A percentile compares a stretch with the other conserved stretches of the same genome.
These are phyloP conservation scores for Bidens hawaiensis DNA, from an alignment of 140 eudicot species.

Conservation along the genomic window DNA sequence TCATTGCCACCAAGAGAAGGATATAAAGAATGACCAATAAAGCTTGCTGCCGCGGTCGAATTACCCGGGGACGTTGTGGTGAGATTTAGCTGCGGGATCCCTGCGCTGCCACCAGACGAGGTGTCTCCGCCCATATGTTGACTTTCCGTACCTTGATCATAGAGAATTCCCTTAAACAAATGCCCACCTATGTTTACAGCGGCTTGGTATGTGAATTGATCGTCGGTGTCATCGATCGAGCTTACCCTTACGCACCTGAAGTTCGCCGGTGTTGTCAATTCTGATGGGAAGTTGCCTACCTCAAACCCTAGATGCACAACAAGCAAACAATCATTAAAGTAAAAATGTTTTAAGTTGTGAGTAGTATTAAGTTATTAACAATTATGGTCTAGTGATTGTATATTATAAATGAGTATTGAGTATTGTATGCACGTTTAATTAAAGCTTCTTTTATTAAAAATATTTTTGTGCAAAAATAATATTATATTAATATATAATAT, in stretches of 20 bases:
- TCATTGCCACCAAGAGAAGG: conserved; percentile 39
- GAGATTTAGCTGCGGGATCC: conserved; percentile 44
- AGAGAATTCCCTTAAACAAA: conserved; percentile 72
- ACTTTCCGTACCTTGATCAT: conserved; percentile 74
- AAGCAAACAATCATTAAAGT: not conserved
- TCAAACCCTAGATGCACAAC: conserved; percentile 56
- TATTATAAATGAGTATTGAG: not conserved
- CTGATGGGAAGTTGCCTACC: conserved; percentile 71
- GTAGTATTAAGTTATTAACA: not conserved
- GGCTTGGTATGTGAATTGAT: conserved; percentile 76
- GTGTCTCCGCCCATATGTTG: conserved; percentile 60
- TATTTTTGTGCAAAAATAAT: not conserved
- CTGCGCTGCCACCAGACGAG: conserved; percentile 59
- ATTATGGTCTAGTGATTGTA: conserved; percentile 1
- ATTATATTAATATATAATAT: not conserved
- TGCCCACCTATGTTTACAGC: conserved; percentile 82
- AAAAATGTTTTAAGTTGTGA: not conserved
- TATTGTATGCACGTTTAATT: conserved; percentile 17
- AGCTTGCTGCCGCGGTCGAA: conserved; percentile 32
- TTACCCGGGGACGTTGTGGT: conserved; percentile 37
- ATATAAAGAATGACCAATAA: conserved; percentile 40
- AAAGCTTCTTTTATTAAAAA: not conserved
- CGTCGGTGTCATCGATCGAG: conserved; percentile 58
- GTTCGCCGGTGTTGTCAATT: conserved; percentile 59
- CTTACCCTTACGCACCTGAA: conserved; percentile 85